These are phyloP conservation scores for Fusarium subtropicale DNA, from an alignment of 2,329 filamentous ascomycete genomes.

Conservation along the genomic window DNA sequence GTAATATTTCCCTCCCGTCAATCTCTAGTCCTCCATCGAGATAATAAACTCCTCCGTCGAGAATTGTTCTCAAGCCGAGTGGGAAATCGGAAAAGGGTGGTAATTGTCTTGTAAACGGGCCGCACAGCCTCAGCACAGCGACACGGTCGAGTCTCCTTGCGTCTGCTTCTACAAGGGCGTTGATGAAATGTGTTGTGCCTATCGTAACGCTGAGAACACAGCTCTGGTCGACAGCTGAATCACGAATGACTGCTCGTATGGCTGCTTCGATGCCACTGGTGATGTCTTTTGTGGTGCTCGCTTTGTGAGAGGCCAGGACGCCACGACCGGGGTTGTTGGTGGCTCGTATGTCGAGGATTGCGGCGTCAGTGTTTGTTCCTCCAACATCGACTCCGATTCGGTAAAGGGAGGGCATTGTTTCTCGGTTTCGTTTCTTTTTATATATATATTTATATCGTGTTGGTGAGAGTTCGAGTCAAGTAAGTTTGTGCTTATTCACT, in stretches of 20 bases:
- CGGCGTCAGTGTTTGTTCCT: constrained; percentile 58
- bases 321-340: constrained; percentile 52
- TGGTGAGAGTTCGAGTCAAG: neutral
- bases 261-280: constrained; percentile 61
- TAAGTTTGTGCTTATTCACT: neutral
- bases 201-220: constrained; percentile 61
- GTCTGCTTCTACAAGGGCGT: constrained; percentile 61
- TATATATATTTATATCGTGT: neutral
- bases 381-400: constrained; percentile 59
- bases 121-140: constrained; percentile 60
- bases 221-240: constrained; percentile 52
- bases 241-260: constrained; percentile 57
- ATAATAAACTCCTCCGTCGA: constrained; percentile 56
- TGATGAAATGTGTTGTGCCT: constrained; percentile 64
- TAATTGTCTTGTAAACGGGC: constrained; percentile 57
- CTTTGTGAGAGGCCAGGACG: constrained; percentile 61
- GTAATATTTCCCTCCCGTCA: constrained; percentile 59
- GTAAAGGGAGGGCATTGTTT: constrained; percentile 53
- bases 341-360: constrained; percentile 57
- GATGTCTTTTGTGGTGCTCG: constrained; percentile 62
- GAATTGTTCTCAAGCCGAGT: constrained; percentile 53
- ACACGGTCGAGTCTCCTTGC: constrained; percentile 57
- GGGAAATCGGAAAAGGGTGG: constrained; percentile 62
- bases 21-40: constrained; percentile 61
- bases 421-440: neutral